These are phyloP conservation scores for Arabidopsis arenosa DNA, from an alignment of 345 rosid species.

Conservation along the genomic window DNA sequence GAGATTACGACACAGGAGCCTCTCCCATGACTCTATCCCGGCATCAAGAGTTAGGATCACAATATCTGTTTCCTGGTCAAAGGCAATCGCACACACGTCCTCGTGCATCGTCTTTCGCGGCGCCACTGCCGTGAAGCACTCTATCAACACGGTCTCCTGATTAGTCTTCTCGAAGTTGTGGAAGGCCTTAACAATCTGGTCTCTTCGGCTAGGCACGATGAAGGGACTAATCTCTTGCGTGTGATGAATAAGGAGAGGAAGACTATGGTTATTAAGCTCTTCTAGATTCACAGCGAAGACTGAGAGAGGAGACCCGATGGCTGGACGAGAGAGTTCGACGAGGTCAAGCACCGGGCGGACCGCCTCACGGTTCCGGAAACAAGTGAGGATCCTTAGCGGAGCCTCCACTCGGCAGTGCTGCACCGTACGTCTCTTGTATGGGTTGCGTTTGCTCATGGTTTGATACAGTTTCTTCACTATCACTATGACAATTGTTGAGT, in stretches of 20 bases:
- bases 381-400: constrained; percentile 50
- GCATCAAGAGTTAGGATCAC: constrained; percentile 45
- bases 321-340: constrained; percentile 48
- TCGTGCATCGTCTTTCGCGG: constrained; percentile 54
- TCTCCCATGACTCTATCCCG: constrained; percentile 33
- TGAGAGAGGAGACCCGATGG: constrained; percentile 42
- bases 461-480: constrained; percentile 43
- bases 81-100: constrained; percentile 48
- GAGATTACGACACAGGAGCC: constrained; percentile 38
- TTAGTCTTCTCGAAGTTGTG: constrained; percentile 36
- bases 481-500: constrained; percentile 30
- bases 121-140: constrained; percentile 51
- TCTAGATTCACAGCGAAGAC: constrained; percentile 49
- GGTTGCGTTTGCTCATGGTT: constrained; percentile 50
- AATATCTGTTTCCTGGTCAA: constrained; percentile 45
- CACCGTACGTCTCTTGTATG: constrained; percentile 49
- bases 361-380: constrained; percentile 48
- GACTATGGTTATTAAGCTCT: constrained; percentile 37
- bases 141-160: constrained; percentile 41
- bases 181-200: constrained; percentile 46
- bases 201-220: constrained; percentile 30
- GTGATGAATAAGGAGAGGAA: constrained; percentile 34
- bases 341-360: constrained; percentile 45
- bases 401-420: constrained; percentile 34
- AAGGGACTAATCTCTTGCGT: constrained; percentile 36